Evolutionary conservation across 2,329 filamentous ascomycete species (phyloP), one percentile per base, ranked within the genome.

Genomic region (Knufia petricola): DNA sequence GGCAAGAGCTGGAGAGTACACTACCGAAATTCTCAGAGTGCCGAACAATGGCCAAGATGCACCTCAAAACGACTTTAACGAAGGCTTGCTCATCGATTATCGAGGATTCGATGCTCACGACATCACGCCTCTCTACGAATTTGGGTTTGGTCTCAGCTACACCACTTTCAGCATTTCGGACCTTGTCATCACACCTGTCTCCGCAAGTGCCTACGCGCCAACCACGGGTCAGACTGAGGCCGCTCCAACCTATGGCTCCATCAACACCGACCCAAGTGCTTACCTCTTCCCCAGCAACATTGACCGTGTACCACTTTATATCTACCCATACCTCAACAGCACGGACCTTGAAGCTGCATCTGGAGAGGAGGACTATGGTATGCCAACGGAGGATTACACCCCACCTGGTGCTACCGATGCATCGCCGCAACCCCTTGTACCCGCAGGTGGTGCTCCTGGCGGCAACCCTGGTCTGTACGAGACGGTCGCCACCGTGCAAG

Each of bases 251-350:
- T 69, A 78, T 28, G 77, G 77, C 50, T 62, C 62, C 32, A 61
- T 67, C 55, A 69, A 65, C 62, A 73, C 70, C 46, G 62, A 76
- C 46, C 63, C 68, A 2, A 65, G 71, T 0, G 68, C 75, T 39
- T 78, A 80, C 60, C 60, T 78, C 34, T 81, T 72, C 68, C 79
- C 79, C 2, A 60, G 66, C 21, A 71, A 69, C 55, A 64, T 78
- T 54, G 66, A 69, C 17, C 69, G 67, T 10, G 66, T 81, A 44
- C 64, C 65, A 19, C 62, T 66, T 21, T 83, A 78, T 68, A 79
- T 82, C 61, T 83, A 82, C 63, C 78, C 79, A 2, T 83, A 75
- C 66, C 66, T 83, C 56, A 82, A 81, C 69, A 72, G 69, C 26
- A 80, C 77, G 38, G 69, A 78, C 56, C 68, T 78, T 9, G 62